Evolutionary conservation across 2,329 filamentous ascomycete species (phyloP), one percentile per base, ranked within the genome.

Genomic region (Cadophora sp.): DNA sequence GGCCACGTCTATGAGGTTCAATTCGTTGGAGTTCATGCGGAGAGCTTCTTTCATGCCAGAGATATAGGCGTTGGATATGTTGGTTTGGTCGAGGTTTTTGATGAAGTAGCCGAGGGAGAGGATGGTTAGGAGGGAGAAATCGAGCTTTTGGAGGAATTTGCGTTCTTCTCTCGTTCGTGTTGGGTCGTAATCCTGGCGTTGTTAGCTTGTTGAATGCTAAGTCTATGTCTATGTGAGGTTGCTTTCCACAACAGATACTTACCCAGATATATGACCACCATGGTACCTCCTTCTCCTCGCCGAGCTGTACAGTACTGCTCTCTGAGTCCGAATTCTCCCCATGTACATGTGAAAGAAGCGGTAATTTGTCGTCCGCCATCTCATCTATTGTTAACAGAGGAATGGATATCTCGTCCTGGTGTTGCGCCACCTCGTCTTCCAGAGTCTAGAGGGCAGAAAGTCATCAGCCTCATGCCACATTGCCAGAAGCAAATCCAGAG

Each of bases 41-140:
- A 87, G 79, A 55, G 85, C 79, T 63, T 84, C 79, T 65, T 83
- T 80, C 82, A 84, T 83, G 1, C 82, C 83, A 0, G 74, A 80
- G 0, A 82, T 80, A 68, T 75, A 83, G 4, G 81, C 81, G 74
- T 82, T 83, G 27, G 70, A 67, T n/a, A 77, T 73, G 40, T 76
- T 76, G 3, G 73, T 75, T 55, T 73, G 67, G 58, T 76, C 74
- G 1, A 77, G 62, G 27, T 75, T 74, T 62, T 77, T 77, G 66
- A 75, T 75, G 62, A 77, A 77, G 60, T 76, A 77, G 4, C 74
- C 74, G 0, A 74, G 59, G 14, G 69, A 77, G 3, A 74, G 62
- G 16, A 76, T 75, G 19, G 73, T 76, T 5, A 77, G 63, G 16
- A 77, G 69, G 7, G 46, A 73, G 9, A 72, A 16, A 50, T 77